Conservation (phyloP, 257 asterid species). For the Scutellaria minor region DNA sequence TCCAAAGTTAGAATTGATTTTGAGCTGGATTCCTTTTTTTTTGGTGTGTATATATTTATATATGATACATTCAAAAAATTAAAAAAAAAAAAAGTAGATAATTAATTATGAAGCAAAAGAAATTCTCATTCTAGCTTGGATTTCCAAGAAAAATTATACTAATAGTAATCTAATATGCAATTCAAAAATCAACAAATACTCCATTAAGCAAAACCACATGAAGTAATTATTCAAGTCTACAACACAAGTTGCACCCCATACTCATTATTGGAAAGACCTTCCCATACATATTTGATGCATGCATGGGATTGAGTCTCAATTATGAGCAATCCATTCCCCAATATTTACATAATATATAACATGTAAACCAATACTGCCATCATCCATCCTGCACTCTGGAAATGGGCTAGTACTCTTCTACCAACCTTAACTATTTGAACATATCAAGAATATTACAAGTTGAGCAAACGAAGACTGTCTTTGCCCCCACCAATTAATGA, state of each 20-base stretch:
- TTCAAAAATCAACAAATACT: not conserved
- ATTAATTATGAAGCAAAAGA: no score
- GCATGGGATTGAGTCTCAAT: not conserved
- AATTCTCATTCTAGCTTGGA: no score
- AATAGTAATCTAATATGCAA: no score
- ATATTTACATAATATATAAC: slow-evolving; percentile 20
- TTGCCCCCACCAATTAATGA: slow-evolving; percentile 52
- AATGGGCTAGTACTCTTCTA: not conserved
- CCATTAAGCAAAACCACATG: slow-evolving; percentile 7
- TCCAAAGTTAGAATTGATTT: no score
- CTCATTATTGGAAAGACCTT: slow-evolving; percentile 1
- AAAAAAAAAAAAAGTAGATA: no score
- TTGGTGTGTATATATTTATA: no score
- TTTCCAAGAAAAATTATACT: not conserved
- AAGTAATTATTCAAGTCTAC: not conserved
- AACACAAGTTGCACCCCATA: slow-evolving; percentile 1
- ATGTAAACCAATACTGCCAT: not conserved
- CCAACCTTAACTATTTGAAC: not conserved
- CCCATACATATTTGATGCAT: no score
- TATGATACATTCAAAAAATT: no score
- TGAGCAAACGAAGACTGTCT: slow-evolving; percentile 40
- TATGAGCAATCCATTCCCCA: not conserved
- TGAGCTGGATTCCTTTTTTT: no score
- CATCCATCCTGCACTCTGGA: not conserved
- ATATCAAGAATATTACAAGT: slow-evolving; percentile 20